phyloP scores from a whole-genome alignment of 2,329 filamentous ascomycete genomes.

The Ophiocordyceps australis region DNA sequence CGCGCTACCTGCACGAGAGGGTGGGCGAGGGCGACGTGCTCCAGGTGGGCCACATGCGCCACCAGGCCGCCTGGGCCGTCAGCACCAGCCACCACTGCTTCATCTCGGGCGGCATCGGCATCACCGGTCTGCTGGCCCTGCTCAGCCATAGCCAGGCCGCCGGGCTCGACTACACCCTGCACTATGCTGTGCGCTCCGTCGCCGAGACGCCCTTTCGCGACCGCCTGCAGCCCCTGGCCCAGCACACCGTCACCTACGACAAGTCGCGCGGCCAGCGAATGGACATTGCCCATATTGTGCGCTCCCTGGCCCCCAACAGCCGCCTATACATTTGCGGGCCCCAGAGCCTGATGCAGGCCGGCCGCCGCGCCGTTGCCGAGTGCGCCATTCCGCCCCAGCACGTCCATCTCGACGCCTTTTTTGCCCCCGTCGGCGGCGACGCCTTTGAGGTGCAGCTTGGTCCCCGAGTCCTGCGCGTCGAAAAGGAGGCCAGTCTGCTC shows the following conservation, averaged over 20 bases:
- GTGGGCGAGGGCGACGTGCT: constrained; percentile 28
- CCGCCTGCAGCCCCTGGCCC: constrained; percentile 21
- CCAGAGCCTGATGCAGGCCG: constrained; percentile 33
- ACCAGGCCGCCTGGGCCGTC: constrained; percentile 23
- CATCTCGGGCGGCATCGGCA: constrained; percentile 45
- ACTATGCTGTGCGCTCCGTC: constrained; percentile 36
- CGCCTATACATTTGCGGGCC: constrained; percentile 46
- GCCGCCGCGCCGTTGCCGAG: constrained; percentile 18
- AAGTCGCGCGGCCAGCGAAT: constrained; percentile 29
- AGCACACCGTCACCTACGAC: constrained; percentile 32
- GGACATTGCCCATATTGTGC: constrained; percentile 31
- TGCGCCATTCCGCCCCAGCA: constrained; percentile 26
- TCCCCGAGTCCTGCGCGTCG: constrained; percentile 25
- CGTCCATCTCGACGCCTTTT: constrained; percentile 43
- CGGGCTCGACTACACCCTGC: constrained; percentile 31
- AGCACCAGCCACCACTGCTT: constrained; percentile 41
- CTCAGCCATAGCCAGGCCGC: constrained; percentile 21
- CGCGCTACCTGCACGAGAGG: constrained; percentile 33
- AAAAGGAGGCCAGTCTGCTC: constrained; percentile 27
- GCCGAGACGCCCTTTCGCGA: constrained; percentile 35
- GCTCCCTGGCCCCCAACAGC: constrained; percentile 28
- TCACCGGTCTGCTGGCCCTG: constrained; percentile 43
- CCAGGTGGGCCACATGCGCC: constrained; percentile 29
- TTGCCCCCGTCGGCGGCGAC: constrained; percentile 32
- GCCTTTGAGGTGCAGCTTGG: constrained; percentile 38